Evolutionary conservation across 2,329 filamentous ascomycete genomes (phyloP).

Genomic region (Trichoderma sp.): DNA sequence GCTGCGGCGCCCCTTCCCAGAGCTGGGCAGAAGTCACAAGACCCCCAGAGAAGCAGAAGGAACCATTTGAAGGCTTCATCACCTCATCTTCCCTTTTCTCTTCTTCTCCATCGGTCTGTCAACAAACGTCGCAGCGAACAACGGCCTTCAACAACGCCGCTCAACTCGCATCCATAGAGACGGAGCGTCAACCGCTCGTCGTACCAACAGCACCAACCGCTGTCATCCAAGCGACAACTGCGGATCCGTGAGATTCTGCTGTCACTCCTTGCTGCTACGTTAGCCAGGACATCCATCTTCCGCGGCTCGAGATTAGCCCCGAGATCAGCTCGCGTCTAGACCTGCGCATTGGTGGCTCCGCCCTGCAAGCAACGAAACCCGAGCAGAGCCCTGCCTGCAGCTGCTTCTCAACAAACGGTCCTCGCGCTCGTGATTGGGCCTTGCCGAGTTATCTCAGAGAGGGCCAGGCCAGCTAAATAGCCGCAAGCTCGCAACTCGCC

Average conservation of each 20-base stretch:
- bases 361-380: constrained; percentile 11
- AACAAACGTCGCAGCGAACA: background rate
- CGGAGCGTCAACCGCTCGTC: constrained; percentile 23
- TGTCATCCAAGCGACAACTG: background rate
- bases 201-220: background rate
- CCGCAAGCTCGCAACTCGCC: constrained; percentile 8
- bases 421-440: constrained; percentile 27
- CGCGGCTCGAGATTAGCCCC: constrained; percentile 19
- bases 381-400: constrained; percentile 23
- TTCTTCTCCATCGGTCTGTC: background rate
- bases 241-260: background rate
- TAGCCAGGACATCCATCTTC: background rate
- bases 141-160: constrained; percentile 24
- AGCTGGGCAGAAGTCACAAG: constrained; percentile 24
- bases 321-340: constrained; percentile 22
- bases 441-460: constrained; percentile 7
- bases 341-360: constrained; percentile 25
- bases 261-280: too few relatives aligned
- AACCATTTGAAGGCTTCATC: background rate
- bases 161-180: background rate
- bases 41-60: background rate
- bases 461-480: constrained; percentile 21
- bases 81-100: background rate
- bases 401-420: constrained; percentile 29
- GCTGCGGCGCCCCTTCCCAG: constrained; percentile 12